These are phyloP conservation scores for Penicillium oxalicum DNA, from an alignment of 2,329 filamentous ascomycete species.

Conservation along the genomic window DNA sequence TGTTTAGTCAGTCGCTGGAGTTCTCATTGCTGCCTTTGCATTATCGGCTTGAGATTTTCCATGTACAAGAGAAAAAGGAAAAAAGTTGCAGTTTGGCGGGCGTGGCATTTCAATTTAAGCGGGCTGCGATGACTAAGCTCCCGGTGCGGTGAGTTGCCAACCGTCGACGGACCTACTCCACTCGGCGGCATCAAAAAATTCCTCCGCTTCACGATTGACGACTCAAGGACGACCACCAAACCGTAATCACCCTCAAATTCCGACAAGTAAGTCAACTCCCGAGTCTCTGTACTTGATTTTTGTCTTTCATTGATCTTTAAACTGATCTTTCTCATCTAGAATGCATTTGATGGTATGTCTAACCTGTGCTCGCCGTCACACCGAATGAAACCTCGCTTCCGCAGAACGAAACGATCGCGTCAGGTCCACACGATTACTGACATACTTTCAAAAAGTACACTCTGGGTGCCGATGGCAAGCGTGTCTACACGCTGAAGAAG, in stretches of 20 bases:
- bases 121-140: slow-evolving; percentile 16
- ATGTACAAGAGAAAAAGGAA: slow-evolving; percentile 2
- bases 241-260: slow-evolving; percentile 13
- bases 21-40: slow-evolving; percentile 1
- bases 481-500: slow-evolving; percentile 94
- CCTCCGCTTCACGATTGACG: slow-evolving; percentile 18
- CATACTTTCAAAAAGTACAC: slow-evolving; percentile 57
- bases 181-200: slow-evolving; percentile 20
- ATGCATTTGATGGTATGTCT: slow-evolving; percentile 41
- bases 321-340: slow-evolving; percentile 16
- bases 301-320: neutral
- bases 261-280: slow-evolving; percentile 24
- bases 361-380: neutral
- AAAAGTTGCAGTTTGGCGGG: slow-evolving; percentile 7
- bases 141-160: slow-evolving; percentile 10
- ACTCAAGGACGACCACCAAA: slow-evolving; percentile 11
- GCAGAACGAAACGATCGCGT: slow-evolving; percentile 2
- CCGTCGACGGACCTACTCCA: neutral
- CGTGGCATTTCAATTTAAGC: slow-evolving; percentile 15
- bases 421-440: slow-evolving; percentile 9
- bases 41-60: slow-evolving; percentile 6
- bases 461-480: slow-evolving; percentile 73
- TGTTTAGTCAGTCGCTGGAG: neutral
- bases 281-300: neutral
- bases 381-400: slow-evolving; percentile 4